Evolutionary conservation across 1,284 basidiomycete species (phyloP).

Genomic region (Salmacisia buchloeana): DNA sequence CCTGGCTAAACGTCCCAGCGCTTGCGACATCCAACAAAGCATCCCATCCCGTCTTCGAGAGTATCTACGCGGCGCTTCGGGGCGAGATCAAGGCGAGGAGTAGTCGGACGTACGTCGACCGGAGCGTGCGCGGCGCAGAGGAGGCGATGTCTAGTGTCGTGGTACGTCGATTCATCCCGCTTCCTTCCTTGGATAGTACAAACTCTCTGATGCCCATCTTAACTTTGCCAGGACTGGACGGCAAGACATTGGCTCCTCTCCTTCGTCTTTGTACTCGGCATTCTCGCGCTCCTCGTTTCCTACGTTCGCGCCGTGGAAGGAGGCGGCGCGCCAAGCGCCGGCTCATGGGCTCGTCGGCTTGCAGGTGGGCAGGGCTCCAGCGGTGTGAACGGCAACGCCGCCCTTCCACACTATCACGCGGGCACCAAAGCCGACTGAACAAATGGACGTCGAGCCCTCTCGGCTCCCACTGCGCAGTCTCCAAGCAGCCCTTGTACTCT

Average conservation of each 20-base stretch:
- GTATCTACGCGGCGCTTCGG: constrained; percentile 12
- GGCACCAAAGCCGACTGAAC: neutral
- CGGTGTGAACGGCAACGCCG: neutral
- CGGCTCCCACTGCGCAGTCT: no score
- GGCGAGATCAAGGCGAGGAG: constrained; percentile 25
- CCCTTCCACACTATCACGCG: neutral
- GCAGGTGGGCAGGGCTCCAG: neutral
- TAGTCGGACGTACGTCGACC: constrained; percentile 22
- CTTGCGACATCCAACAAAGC: neutral
- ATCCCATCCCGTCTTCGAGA: constrained; percentile 15
- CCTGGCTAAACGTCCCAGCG: constrained; percentile 6
- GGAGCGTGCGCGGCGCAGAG: constrained; percentile 23
- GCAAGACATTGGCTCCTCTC: constrained; percentile 18
- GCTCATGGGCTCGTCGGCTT: neutral
- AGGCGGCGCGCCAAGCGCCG: neutral
- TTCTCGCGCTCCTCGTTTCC: constrained; percentile 20
- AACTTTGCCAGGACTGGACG: constrained; percentile 13
- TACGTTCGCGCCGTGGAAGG: constrained; percentile 14
- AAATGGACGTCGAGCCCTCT: no score
- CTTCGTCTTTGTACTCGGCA: constrained; percentile 18
- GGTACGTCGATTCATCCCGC: constrained; percentile 15
- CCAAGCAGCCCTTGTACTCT: no score
- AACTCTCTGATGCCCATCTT: no score
- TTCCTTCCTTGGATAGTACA: no score
- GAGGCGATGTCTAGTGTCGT: constrained; percentile 14